A percentile compares a stretch with the other conserved stretches of the same genome.
Conservation (phyloP, 2,329 filamentous ascomycete genomes). For the Fusarium bactridioides region DNA sequence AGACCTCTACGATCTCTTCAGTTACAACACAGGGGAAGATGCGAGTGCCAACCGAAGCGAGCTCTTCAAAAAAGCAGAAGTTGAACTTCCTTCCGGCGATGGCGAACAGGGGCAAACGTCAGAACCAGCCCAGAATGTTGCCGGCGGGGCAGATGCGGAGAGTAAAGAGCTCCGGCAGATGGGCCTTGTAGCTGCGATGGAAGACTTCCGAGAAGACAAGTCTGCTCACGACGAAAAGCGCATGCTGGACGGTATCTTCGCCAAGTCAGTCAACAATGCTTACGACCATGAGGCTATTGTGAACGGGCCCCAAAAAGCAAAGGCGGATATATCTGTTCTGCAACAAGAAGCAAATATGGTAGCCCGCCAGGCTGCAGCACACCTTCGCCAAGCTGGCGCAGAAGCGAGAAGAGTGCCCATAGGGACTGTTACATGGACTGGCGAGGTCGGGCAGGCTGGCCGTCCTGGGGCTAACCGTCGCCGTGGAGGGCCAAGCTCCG, state of each 20-base stretch:
- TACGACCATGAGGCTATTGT: slow-evolving; percentile 94
- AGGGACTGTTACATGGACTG: slow-evolving; percentile 94
- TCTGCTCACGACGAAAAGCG: slow-evolving; percentile 71
- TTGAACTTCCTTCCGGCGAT: slow-evolving; percentile 49
- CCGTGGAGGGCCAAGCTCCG: slow-evolving; percentile 61
- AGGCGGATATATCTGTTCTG: slow-evolving; percentile 80
- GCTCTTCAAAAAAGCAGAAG: slow-evolving; percentile 87
- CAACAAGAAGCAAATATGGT: slow-evolving; percentile 83
- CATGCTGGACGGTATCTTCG: slow-evolving; percentile 89
- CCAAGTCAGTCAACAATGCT: slow-evolving; percentile 86
- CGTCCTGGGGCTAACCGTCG: slow-evolving; percentile 66
- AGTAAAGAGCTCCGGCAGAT: slow-evolving; percentile 59
- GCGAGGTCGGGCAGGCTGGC: slow-evolving; percentile 80
- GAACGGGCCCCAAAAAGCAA: slow-evolving; percentile 74
- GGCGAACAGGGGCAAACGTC: background rate
- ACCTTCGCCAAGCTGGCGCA: slow-evolving; percentile 76
- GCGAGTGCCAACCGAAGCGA: slow-evolving; percentile 78
- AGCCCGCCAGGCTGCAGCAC: slow-evolving; percentile 78
- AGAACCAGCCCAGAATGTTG: slow-evolving; percentile 13
- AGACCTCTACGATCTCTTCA: slow-evolving; percentile 92
- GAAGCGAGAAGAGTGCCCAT: slow-evolving; percentile 76
- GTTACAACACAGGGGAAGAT: slow-evolving; percentile 62
- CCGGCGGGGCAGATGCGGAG: slow-evolving; percentile 23
- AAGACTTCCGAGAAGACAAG: slow-evolving; percentile 66
- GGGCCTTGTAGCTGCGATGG: slow-evolving; percentile 68